A percentile compares a stretch with the other conserved stretches of the same genome.
Evolutionary conservation across 208 protist genomes (phyloP).

Genomic region (Trypanosoma vivax): DNA sequence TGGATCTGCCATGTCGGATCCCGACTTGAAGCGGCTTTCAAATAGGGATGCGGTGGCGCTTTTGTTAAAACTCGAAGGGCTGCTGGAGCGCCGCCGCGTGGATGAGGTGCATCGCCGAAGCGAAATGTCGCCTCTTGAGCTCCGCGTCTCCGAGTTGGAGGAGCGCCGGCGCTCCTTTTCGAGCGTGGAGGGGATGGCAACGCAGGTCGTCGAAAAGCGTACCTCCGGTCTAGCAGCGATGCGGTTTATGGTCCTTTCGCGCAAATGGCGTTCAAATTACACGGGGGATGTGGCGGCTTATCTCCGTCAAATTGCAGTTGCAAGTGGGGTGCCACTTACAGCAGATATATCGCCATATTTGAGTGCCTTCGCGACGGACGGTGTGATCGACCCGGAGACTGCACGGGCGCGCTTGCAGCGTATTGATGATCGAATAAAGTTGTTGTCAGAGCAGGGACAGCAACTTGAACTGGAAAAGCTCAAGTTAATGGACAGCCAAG

Average conservation of each 20-base stretch:
- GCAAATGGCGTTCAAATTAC: conserved; percentile 67
- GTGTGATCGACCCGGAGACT: conserved; percentile 15
- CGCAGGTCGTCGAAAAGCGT: conserved; percentile 38
- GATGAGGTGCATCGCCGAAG: conserved; percentile 22
- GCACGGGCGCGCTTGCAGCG: conserved; percentile 44
- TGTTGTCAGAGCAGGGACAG: conserved; percentile 30
- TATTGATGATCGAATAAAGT: conserved; percentile 38
- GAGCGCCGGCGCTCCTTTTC: conserved; percentile 47
- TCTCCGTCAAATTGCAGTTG: conserved; percentile 63
- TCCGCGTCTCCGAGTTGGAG: conserved; percentile 51
- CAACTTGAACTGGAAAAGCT: conserved; percentile 58
- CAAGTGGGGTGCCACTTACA: conserved; percentile 34
- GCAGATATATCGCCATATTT: conserved; percentile 1
- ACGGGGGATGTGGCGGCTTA: conserved; percentile 73
- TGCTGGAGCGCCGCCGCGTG: conserved; percentile 57
- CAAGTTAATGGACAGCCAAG: conserved; percentile 40
- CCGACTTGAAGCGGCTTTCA: conserved; percentile 51
- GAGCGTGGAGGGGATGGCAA: conserved; percentile 56
- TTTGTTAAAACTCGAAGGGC: conserved; percentile 70
- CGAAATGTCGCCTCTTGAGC: conserved; percentile 25
- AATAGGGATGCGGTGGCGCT: conserved; percentile 73
- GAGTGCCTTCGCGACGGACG: neutral
- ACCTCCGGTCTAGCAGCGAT: conserved; percentile 45
- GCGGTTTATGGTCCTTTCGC: conserved; percentile 63
- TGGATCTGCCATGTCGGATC: conserved; percentile 15